Base-by-base conservation (phyloP, 371 early-diverging fungal genomes). In the Phascolomyces articulosus region DNA sequence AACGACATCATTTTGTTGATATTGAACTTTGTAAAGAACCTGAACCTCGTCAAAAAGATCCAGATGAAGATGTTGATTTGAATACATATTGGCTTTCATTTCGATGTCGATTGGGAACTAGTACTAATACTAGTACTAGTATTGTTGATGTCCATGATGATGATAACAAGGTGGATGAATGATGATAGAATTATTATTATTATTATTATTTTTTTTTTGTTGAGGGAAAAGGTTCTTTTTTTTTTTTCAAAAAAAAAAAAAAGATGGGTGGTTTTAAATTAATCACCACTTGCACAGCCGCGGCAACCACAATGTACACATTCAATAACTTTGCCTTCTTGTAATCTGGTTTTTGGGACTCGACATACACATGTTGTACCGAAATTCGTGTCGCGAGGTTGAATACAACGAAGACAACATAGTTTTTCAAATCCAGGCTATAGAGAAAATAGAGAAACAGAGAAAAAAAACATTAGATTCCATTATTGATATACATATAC, bases 331-430 rank as follows among this genome's bases (percentile, higher is more conserved):
- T 92, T 89, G 40, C 92, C 96, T 66, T 94, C 93, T 67, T 94
- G 92, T 54, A 98, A 74, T 67, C 94, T 95, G 53, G 83, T 87
- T 72, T 91, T 91, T 8, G 99, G 99, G 27, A 99, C 98, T 63
- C 99, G 90, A 84, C 99, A 99, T 10, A 98, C 91, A 77, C 99
- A 99, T 10, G 96, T 92, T 9, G 97, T 98, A 26, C 98, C 98
- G 82, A 93, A 96, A 76, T 97, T 98, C 29, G 97, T 98, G 71
- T 99, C 99, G 65, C 89, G 89, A 40, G 98, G 92, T 69, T 99
- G 99, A 56, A 99, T 94, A 75, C 99, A 99, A 55, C 96, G 85
- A 62, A 98, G 72, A 74, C 99, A 99, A 76, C 99, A 99, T 55
- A 99, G 84, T 67, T 95, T 95, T 73, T 99, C 99, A 75, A 95